Evolutionary conservation across 257 asterid genomes (phyloP).

Genomic region (Scutellaria barbata): DNA sequence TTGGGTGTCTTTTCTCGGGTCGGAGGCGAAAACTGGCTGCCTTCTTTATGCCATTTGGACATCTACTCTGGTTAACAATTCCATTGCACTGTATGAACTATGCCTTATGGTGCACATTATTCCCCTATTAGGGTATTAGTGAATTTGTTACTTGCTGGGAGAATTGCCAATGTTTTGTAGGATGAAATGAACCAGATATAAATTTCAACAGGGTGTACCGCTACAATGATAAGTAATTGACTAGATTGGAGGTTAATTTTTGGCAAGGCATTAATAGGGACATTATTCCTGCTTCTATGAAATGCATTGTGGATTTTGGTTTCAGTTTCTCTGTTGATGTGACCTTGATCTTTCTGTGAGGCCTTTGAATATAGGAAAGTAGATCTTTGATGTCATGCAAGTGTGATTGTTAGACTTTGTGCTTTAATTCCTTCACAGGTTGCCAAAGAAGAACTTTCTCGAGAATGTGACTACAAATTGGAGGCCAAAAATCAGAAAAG

Average conservation of each 20-base stretch:
- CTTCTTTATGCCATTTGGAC: slow-evolving; percentile 6
- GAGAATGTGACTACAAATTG: slow-evolving; percentile 85
- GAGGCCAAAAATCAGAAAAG: slow-evolving; percentile 86
- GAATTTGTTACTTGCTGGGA: neutral
- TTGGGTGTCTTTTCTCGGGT: too few relatives aligned
- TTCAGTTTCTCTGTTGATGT: slow-evolving; percentile 9
- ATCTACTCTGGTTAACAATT: neutral
- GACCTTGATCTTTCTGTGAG: neutral
- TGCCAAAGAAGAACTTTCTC: slow-evolving; percentile 94
- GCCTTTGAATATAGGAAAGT: neutral
- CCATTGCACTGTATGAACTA: neutral
- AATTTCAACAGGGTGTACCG: slow-evolving; percentile 1
- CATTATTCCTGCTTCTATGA: neutral
- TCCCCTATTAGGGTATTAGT: neutral
- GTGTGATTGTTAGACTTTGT: slow-evolving; percentile 27
- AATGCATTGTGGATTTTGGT: slow-evolving; percentile 9
- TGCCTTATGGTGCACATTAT: neutral
- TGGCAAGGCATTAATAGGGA: neutral
- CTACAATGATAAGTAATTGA: neutral
- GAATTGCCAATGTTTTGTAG: neutral
- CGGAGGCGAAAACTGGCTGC: too few relatives aligned
- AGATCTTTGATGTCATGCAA: slow-evolving; percentile 25
- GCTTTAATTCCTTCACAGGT: slow-evolving; percentile 55
- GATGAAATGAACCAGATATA: neutral
- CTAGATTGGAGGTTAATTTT: slow-evolving; percentile 25